Percentiles rank a stretch among this genome's conserved stretches.
Conservation (phyloP, 1,139 yeast genomes). For the Kluyveromyces sp. region DNA sequence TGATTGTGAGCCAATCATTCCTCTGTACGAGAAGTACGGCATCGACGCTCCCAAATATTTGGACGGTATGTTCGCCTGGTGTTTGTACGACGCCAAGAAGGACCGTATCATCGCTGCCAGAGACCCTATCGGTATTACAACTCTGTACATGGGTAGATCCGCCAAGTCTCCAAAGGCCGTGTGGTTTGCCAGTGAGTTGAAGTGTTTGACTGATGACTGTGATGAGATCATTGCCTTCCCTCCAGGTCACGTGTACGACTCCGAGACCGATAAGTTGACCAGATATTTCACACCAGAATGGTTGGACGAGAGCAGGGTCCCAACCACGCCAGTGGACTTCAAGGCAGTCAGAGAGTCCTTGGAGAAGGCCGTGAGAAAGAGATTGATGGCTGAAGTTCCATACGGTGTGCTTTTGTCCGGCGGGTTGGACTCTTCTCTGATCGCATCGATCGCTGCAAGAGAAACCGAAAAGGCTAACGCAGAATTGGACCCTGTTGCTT, state of each 20-base stretch:
- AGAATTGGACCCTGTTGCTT: constrained; percentile 35
- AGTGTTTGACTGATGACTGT: constrained; percentile 90
- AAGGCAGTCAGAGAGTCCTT: constrained; percentile 66
- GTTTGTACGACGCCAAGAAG: constrained; percentile 69
- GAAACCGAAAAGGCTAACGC: constrained; percentile 78
- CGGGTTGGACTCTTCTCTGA: constrained; percentile 92
- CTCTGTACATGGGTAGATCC: constrained; percentile 88
- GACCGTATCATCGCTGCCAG: constrained; percentile 95
- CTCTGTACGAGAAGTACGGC: constrained; percentile 79
- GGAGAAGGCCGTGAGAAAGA: constrained; percentile 94
- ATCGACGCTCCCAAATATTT: constrained; percentile 84
- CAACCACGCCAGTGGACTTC: constrained; percentile 68
- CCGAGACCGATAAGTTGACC: constrained; percentile 73
- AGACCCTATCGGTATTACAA: constrained; percentile 96
- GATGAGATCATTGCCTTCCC: constrained; percentile 92
- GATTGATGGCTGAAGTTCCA: constrained; percentile 98
- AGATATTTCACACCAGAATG: constrained; percentile 89
- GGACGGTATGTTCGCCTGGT: constrained; percentile 99
- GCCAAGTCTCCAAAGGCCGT: constrained; percentile 66
- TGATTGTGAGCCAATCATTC: constrained; percentile 97
- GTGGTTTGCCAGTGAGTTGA: constrained; percentile 89
- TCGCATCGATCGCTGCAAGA: constrained; percentile 94
- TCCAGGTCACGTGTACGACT: constrained; percentile 96
- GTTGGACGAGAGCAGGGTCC: constrained; percentile 79
- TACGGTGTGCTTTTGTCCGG: constrained; percentile 95